phyloP scores from a whole-genome alignment of 2,329 filamentous ascomycete species.

The Alternaria infectoria region DNA sequence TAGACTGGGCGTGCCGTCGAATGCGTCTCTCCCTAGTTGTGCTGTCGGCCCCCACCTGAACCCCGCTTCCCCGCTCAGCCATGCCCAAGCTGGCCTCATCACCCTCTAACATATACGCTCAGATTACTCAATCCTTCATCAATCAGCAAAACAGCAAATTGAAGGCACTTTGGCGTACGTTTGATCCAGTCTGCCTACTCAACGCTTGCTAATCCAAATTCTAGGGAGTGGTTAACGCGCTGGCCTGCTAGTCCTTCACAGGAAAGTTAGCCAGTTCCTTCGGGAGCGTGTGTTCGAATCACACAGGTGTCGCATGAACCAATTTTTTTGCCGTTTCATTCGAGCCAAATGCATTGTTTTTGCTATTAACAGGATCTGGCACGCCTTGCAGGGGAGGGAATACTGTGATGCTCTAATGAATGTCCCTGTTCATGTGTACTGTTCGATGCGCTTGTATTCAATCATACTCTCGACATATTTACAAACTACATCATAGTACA shows the following conservation, averaged over 20 bases:
- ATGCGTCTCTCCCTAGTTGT: not conserved
- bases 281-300: slow-evolving; percentile 39
- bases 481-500: slow-evolving; percentile 13
- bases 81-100: not conserved
- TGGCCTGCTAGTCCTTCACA: slow-evolving; percentile 30
- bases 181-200: not conserved
- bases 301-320: slow-evolving; percentile 30
- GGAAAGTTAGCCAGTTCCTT: slow-evolving; percentile 34
- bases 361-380: not conserved
- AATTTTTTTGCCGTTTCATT: slow-evolving; percentile 11
- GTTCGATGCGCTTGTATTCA: not conserved
- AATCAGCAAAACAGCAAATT: not conserved
- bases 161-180: slow-evolving; percentile 9
- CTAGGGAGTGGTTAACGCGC: slow-evolving; percentile 31
- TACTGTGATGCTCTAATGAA: too few species aligned
- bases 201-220: not conserved
- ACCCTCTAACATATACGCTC: not conserved
- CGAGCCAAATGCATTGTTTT: not conserved
- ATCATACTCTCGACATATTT: not conserved
- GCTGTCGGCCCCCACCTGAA: not conserved
- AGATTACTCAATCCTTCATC: not conserved
- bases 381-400: too few species aligned
- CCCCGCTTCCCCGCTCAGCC: not conserved
- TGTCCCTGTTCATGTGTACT: too few species aligned
- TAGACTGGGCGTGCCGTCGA: not conserved